phyloP scores from a whole-genome alignment of 2,329 filamentous ascomycete genomes.

The Diaporthe citriasiana region DNA sequence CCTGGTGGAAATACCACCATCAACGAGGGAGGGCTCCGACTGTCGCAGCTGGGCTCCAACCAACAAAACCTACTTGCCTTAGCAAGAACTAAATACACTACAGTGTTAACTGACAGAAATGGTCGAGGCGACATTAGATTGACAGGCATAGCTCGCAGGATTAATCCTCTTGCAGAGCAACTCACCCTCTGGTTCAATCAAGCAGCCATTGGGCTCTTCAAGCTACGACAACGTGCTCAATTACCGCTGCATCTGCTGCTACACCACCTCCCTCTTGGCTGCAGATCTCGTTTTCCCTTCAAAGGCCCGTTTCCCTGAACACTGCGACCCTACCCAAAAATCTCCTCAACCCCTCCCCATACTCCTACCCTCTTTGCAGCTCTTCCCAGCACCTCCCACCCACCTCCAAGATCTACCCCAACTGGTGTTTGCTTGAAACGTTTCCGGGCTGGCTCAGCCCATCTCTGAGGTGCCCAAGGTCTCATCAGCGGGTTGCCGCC shows the following conservation, averaged over 20 bases:
- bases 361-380: not conserved
- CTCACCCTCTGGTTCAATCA: not conserved
- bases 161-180: not conserved
- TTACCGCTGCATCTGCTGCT: constrained; percentile 22
- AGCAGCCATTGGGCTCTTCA: constrained; percentile 8
- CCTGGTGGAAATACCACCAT: too few relatives aligned
- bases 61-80: too few relatives aligned
- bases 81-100: too few relatives aligned
- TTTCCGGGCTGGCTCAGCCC: constrained; percentile 15
- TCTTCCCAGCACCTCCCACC: not conserved
- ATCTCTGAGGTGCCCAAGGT: constrained; percentile 32
- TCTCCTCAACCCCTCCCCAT: not conserved
- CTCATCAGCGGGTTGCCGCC: not conserved
- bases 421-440: constrained; percentile 27
- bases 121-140: too few relatives aligned
- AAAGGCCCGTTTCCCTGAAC: constrained; percentile 26
- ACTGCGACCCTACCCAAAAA: constrained; percentile 10
- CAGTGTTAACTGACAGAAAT: too few relatives aligned
- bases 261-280: constrained; percentile 33
- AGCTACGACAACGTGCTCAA: constrained; percentile 4
- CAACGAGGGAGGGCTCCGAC: not conserved
- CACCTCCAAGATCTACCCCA: not conserved
- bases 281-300: constrained; percentile 30
- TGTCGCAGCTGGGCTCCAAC: not conserved
- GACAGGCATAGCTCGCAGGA: not conserved